These are phyloP conservation scores for Amphirosellinia nigrospora DNA, from an alignment of 495 filamentous ascomycete species.

Conservation along the genomic window DNA sequence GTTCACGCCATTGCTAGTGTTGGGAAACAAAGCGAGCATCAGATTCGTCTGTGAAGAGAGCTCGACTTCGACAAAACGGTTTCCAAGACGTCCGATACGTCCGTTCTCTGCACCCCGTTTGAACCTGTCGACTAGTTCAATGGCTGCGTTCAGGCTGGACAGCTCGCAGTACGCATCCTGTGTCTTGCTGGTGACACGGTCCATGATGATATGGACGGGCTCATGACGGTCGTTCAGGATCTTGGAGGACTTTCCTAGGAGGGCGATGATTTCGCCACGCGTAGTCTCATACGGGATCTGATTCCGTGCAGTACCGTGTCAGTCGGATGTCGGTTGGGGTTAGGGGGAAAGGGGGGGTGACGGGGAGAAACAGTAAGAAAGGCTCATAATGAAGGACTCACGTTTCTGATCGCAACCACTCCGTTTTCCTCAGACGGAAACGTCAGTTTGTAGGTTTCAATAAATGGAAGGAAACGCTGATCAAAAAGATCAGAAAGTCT, in stretches of 20 bases:
- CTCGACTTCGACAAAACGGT: conserved; percentile 67
- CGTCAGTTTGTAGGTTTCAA: background rate
- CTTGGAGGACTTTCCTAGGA: conserved; percentile 70
- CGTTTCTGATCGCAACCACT: conserved; percentile 16
- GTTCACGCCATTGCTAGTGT: conserved; percentile 61
- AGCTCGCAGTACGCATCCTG: conserved; percentile 80
- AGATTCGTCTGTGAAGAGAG: conserved; percentile 65
- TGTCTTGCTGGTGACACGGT: conserved; percentile 77
- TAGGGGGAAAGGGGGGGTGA: conserved; percentile 6
- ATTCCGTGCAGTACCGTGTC: background rate
- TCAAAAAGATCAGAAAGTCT: conserved; percentile 7
- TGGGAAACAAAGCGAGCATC: conserved; percentile 71
- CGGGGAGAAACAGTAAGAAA: background rate
- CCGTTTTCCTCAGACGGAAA: conserved; percentile 1
- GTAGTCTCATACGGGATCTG: conserved; percentile 74
- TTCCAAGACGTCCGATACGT: conserved; percentile 63
- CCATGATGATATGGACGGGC: conserved; percentile 84
- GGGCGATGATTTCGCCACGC: conserved; percentile 69
- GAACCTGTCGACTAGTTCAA: conserved; percentile 56
- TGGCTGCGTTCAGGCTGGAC: conserved; percentile 57
- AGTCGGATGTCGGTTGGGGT: conserved; percentile 3
- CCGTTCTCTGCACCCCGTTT: conserved; percentile 42
- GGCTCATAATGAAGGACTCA: background rate
- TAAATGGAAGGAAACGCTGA: conserved; percentile 15
- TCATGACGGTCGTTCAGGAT: conserved; percentile 63